These are phyloP conservation scores for Skeletonema potamos DNA, from an alignment of 108 stramenopile genomes.

Conservation along the genomic window DNA sequence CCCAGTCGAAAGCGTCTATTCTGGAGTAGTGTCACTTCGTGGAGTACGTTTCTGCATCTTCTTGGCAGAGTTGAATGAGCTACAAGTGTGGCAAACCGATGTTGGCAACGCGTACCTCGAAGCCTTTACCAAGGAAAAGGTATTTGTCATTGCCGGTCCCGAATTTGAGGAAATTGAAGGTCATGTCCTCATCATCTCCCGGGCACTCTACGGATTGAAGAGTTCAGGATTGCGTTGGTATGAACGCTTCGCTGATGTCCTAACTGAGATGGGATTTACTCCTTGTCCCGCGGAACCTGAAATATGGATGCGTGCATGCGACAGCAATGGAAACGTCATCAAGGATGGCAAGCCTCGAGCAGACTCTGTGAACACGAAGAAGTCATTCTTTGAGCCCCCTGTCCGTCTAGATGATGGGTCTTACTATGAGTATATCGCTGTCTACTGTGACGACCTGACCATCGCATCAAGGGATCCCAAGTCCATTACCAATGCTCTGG, in stretches of 20 bases:
- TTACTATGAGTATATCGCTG: not conserved
- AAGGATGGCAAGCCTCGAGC: too few relatives aligned
- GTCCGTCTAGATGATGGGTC: not conserved
- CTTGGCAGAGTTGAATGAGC: constrained; percentile 34
- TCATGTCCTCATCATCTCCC: constrained; percentile 4
- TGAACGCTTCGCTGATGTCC: not conserved
- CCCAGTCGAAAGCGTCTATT: constrained; percentile 5
- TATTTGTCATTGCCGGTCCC: constrained; percentile 18
- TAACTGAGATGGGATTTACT: not conserved
- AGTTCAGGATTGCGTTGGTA: not conserved
- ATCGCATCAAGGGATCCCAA: not conserved
- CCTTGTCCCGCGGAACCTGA: not conserved
- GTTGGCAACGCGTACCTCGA: constrained; percentile 32
- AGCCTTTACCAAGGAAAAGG: constrained; percentile 11
- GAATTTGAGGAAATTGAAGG: constrained; percentile 33
- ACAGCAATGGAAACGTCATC: not conserved
- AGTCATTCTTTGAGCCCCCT: not conserved
- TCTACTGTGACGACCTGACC: not conserved
- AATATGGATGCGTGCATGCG: constrained; percentile 1
- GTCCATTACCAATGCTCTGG: constrained; percentile 8
- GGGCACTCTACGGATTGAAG: not conserved
- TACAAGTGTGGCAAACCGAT: constrained; percentile 22
- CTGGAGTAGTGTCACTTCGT: constrained; percentile 31
- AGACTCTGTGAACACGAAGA: too few relatives aligned
- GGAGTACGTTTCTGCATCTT: constrained; percentile 35